Evolutionary conservation across 441 rosid species (phyloP).

Genomic region (Melastoma candidum): DNA sequence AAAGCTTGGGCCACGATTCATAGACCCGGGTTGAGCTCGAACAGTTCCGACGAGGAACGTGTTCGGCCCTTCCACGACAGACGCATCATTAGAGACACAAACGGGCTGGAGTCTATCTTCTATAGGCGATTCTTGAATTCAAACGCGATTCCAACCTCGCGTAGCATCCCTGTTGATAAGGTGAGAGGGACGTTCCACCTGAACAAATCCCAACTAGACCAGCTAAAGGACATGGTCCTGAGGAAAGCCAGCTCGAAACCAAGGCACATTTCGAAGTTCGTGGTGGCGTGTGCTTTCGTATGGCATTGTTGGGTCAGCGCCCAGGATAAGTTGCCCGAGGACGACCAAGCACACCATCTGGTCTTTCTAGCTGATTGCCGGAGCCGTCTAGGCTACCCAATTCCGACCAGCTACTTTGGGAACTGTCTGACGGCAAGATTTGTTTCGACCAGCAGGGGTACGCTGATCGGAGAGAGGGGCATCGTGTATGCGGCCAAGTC

Average conservation of each 20-base stretch:
- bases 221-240: conserved; percentile 19
- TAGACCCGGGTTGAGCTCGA: conserved; percentile 5
- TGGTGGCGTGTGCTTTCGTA: conserved; percentile 17
- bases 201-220: conserved; percentile 12
- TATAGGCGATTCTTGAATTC: conserved; percentile 19
- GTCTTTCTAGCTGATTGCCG: conserved; percentile 21
- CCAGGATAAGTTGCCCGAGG: background rate
- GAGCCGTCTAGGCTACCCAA: conserved; percentile 7
- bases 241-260: background rate
- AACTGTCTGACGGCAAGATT: conserved; percentile 20
- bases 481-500: conserved; percentile 19
- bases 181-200: conserved; percentile 31
- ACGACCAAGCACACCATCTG: conserved; percentile 6
- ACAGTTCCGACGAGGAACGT: background rate
- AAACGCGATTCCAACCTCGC: conserved; percentile 1
- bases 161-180: background rate
- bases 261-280: conserved; percentile 18
- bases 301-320: conserved; percentile 26
- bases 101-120: conserved; percentile 15
- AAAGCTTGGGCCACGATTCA: conserved; percentile 40
- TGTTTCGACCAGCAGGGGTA: conserved; percentile 11
- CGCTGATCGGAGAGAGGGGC: conserved; percentile 22
- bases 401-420: conserved; percentile 28
- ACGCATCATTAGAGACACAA: conserved; percentile 28
- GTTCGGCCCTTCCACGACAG: conserved; percentile 23